phyloP scores from a whole-genome alignment of 2,329 filamentous ascomycete genomes.

The Clarireedia paspali region DNA sequence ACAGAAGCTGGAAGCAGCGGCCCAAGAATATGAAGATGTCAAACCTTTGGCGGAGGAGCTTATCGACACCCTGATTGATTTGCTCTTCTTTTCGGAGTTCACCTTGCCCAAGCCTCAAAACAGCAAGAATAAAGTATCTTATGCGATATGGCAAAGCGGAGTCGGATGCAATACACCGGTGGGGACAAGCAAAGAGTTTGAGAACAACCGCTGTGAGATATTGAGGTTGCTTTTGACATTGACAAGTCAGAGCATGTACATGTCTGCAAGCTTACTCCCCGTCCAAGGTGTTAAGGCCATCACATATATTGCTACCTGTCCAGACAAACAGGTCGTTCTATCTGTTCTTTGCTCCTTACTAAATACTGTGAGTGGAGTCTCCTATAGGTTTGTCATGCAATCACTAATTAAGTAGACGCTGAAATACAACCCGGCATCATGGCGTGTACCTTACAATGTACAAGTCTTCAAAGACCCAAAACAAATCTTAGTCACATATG shows the following conservation, averaged over 20 bases:
- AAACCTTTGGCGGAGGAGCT: conserved; percentile 89
- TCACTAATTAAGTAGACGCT: conserved; percentile 53
- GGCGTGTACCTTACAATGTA: conserved; percentile 90
- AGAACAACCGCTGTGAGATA: conserved; percentile 88
- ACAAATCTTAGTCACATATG: conserved; percentile 85
- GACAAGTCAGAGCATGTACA: conserved; percentile 89
- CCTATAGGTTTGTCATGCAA: background rate
- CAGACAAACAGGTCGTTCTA: conserved; percentile 86
- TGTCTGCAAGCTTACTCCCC: conserved; percentile 70
- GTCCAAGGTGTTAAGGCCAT: conserved; percentile 76
- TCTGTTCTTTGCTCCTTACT: conserved; percentile 86
- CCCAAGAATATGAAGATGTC: conserved; percentile 67
- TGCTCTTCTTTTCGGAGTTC: conserved; percentile 87
- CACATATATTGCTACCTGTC: conserved; percentile 80
- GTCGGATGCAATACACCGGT: conserved; percentile 90
- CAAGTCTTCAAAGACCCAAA: conserved; percentile 87
- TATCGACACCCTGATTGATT: conserved; percentile 79
- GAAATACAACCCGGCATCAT: conserved; percentile 91
- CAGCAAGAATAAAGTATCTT: conserved; percentile 73
- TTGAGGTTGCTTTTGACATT: conserved; percentile 78
- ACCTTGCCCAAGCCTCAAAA: conserved; percentile 68
- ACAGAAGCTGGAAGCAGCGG: conserved; percentile 38
- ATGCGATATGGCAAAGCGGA: conserved; percentile 96
- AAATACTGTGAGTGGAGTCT: conserved; percentile 66
- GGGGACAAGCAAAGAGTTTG: conserved; percentile 82